Base-by-base conservation (phyloP, 192 early-diverging fungal species). In the Allomyces macrogynus region DNA sequence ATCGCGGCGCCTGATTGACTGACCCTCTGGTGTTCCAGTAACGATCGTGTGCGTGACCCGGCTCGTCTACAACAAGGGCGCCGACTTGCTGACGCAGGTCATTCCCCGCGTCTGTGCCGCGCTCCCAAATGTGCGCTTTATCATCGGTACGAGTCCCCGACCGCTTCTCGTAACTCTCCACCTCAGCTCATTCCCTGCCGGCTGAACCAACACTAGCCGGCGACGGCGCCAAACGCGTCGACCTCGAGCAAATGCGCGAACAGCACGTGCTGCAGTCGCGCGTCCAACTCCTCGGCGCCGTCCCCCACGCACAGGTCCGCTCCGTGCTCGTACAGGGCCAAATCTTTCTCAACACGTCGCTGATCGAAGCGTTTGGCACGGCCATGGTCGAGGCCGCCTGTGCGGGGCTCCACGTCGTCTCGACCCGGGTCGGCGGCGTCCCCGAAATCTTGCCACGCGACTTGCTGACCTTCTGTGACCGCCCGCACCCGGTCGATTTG, bases 341-440 rank as follows among this genome's bases (percentile, higher is more conserved):
- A 64, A 93, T 99, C 16, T 99, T 94, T 69, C 73, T 99, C 25
- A 99, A 99, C 69, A 96, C 95, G 25, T 92, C 90, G 54, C 77
- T 97, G 72, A 99, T 93, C 1, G 95, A 99, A 69, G 95, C 95
- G 8, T 99, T 99, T 69, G 95, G 95, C 70, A 99, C 95, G 61
- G 92, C 90, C 7, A 97, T 99, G 64, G 93, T 99, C 20, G 95
- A 99, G 76, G 95, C 95, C 7, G 95, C 93, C 7, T 88, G 87
- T 60, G 92, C 90, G 32, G 95, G 93, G 11, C 76, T 96, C 42
- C 73, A 95, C 14, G 95, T 99, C 10, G 95, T 99, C 8, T 91
- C 86, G 69, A 99, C 95, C 3, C 84, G 85, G 70, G 93, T 99
- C 14, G 95, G 95, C 42, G 95, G 95, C 0, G 85, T 99, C 7